Conservation (phyloP, 2,329 filamentous ascomycete species). For the Talaromyces amestolkiae region DNA sequence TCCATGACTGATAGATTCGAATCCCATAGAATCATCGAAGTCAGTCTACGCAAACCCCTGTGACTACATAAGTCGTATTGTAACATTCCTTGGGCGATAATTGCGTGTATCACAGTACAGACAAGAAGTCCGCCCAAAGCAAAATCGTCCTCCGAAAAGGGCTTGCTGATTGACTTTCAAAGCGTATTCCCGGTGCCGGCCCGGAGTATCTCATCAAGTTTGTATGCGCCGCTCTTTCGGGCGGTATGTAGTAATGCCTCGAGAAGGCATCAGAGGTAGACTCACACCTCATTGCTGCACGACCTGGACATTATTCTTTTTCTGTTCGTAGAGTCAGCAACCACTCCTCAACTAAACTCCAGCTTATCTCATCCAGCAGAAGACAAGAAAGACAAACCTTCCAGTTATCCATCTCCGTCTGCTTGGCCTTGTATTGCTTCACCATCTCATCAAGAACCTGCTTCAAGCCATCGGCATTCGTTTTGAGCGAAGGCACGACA, state of each 20-base stretch:
- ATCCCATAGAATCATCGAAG: background rate
- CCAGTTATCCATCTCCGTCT: slow-evolving; percentile 95
- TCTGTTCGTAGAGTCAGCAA: slow-evolving; percentile 30
- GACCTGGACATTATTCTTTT: slow-evolving; percentile 51
- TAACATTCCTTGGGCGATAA: background rate
- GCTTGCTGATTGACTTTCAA: background rate
- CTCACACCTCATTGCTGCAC: slow-evolving; percentile 40
- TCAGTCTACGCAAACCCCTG: background rate
- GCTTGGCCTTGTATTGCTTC: slow-evolving; percentile 93
- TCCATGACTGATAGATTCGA: slow-evolving; percentile 3
- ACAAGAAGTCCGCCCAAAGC: background rate
- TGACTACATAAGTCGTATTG: background rate
- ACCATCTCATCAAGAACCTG: slow-evolving; percentile 92
- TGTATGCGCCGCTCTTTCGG: background rate
- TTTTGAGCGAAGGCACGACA: slow-evolving; percentile 84
- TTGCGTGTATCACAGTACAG: background rate
- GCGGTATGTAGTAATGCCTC: background rate
- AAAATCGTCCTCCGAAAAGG: no score
- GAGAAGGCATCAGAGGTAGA: background rate
- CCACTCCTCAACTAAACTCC: background rate
- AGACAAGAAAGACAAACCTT: slow-evolving; percentile 64
- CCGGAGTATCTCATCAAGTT: background rate
- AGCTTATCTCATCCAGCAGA: background rate
- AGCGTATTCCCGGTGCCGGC: background rate
- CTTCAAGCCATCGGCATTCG: slow-evolving; percentile 88